Evolutionary conservation across 2,329 filamentous ascomycete genomes (phyloP).

Genomic region (Chalara sp.): DNA sequence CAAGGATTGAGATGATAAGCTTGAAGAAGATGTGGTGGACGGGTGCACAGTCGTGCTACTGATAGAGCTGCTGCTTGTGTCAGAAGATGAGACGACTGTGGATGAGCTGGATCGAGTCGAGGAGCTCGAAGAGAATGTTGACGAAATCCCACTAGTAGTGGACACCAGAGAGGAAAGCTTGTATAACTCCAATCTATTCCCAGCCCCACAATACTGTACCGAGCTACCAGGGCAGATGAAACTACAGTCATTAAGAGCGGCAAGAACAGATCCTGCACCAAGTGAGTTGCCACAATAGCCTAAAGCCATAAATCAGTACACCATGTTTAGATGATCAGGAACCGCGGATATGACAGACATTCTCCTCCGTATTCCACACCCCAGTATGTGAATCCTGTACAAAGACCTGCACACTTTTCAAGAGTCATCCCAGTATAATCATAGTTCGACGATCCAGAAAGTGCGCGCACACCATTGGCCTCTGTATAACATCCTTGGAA

Average conservation of each 20-base stretch:
- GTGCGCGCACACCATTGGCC: conserved; percentile 3
- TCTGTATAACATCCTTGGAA: conserved; percentile 28
- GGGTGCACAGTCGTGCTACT: conserved; percentile 31
- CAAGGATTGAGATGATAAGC: conserved; percentile 5
- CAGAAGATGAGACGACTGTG: conserved; percentile 10
- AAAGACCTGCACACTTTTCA: conserved; percentile 4
- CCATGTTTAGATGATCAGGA: not conserved
- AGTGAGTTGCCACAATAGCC: conserved; percentile 15
- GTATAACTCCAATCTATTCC: conserved; percentile 21
- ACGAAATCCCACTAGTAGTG: not conserved
- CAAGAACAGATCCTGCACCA: conserved; percentile 7
- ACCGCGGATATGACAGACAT: conserved; percentile 9
- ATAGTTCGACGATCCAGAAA: conserved; percentile 24
- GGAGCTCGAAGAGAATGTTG: conserved; percentile 16
- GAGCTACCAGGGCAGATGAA: conserved; percentile 20
- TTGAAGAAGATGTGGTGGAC: conserved; percentile 34
- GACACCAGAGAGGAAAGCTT: not conserved
- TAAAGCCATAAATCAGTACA: conserved; percentile 1
- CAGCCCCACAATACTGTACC: conserved; percentile 26
- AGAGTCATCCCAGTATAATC: conserved; percentile 8
- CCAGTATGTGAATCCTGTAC: conserved; percentile 7
- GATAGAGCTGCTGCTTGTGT: conserved; percentile 19
- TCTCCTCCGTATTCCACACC: conserved; percentile 14
- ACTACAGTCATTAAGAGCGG: conserved; percentile 10
- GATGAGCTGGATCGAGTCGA: conserved; percentile 24